These are phyloP conservation scores for Sesbania bispinosa DNA, from an alignment of 306 rosid species.

Conservation along the genomic window DNA sequence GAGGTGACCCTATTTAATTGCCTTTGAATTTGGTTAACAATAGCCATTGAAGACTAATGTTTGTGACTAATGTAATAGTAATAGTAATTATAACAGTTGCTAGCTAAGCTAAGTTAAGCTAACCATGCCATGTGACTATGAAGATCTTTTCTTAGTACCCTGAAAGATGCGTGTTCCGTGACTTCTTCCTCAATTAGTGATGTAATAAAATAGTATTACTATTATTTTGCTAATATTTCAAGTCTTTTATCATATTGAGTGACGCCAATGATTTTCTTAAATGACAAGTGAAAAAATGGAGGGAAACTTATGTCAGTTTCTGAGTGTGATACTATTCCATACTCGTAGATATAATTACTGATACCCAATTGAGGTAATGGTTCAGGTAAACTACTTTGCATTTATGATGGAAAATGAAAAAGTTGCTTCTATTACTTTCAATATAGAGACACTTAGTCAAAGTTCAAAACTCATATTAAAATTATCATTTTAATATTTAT, in stretches of 20 bases:
- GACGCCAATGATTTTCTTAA: not conserved
- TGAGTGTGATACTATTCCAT: not conserved
- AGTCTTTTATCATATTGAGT: not conserved
- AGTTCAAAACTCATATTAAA: too few relatives aligned
- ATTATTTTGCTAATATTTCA: not conserved
- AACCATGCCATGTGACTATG: not conserved
- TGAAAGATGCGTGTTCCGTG: slow-evolving; percentile 11
- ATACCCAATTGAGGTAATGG: slow-evolving; percentile 10
- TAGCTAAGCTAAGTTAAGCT: too few relatives aligned
- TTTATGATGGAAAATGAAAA: slow-evolving; percentile 13
- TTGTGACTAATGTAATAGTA: not conserved
- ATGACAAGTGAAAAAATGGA: not conserved
- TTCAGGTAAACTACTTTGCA: slow-evolving; percentile 27
- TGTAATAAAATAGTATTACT: slow-evolving; percentile 9
- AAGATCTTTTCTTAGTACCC: slow-evolving; percentile 1
- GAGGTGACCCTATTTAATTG: slow-evolving; percentile 14
- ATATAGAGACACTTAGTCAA: not conserved
- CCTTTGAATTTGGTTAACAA: not conserved
- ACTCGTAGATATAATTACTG: not conserved
- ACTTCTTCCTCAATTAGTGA: not conserved
- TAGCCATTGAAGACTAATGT: not conserved
- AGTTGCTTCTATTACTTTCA: not conserved
- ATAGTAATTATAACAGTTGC: not conserved
- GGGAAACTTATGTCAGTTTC: slow-evolving; percentile 5
- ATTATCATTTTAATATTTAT: too few relatives aligned